Base-by-base conservation (phyloP, 805 yeast species). In the Candida dajiaensis region DNA sequence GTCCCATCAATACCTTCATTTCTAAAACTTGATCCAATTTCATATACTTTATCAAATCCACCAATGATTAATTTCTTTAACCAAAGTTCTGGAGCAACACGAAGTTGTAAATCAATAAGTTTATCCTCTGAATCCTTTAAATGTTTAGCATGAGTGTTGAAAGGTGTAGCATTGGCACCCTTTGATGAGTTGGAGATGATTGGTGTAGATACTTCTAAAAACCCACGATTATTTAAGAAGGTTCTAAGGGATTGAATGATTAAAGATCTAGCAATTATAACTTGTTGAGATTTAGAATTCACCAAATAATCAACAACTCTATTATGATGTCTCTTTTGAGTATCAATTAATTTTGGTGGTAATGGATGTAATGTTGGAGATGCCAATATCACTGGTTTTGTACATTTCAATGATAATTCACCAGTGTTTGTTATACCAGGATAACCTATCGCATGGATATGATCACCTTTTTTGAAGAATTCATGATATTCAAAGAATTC, bases 61-160 rank as follows among this genome's bases (percentile, higher is more conserved):
- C 87, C 75, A 29, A 92, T 80, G 2, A 89, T 77, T 43, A 94
- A 66, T 52, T 85, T 76, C 60, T 94, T 94, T 46, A 94, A 73
- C 97, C 97, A 94, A 35, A 94, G 67, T 59, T 92, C 99, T 0
- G 99, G 99, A 0, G 99, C 97, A 2, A 94, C 92, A 38, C 99
- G 69, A 40, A 94, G 64, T 45, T 78, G 82, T 9, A 89, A 64
- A 12, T 68, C 67, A 1, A 57, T 43, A 2, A 51, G 50, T 10
- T 50, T 47, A 11, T 47, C 59, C 33, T 48, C 53, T 3, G 54
- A 58, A 18, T 67, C 68, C 9, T 63, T 60, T 23, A 63, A 23
- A 28, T 64, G 56, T 37, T 64, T 62, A 38, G 74, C 63, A 2
- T 52, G 44, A 0, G 97, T 89, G 1, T 58, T 58, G 55, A 94